Evolutionary conservation across 352 stramenopile genomes (phyloP).

Genomic region (Phytophthora ohioensis): DNA sequence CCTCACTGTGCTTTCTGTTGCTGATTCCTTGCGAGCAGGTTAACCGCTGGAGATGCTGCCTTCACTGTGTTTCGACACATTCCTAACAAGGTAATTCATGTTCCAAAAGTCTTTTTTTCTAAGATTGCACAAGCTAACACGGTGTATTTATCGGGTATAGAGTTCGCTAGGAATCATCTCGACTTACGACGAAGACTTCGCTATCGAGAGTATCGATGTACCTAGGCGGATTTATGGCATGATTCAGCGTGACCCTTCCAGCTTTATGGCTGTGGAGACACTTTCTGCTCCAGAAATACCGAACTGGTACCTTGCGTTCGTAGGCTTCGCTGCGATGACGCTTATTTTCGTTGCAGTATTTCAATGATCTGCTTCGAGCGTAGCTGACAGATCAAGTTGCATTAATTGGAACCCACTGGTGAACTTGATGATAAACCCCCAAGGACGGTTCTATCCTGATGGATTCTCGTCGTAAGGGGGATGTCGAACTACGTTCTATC

Average conservation of each 20-base stretch:
- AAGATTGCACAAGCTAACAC: no score
- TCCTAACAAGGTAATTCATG: slow-evolving; percentile 64
- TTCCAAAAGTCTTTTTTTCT: no score
- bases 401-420: no score
- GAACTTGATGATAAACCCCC: no score
- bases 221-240: slow-evolving; percentile 69
- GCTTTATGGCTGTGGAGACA: slow-evolving; percentile 81
- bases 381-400: no score
- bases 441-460: no score
- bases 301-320: slow-evolving; percentile 69
- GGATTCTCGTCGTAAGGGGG: no score
- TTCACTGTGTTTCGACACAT: slow-evolving; percentile 87
- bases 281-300: slow-evolving; percentile 80
- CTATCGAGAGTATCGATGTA: slow-evolving; percentile 61
- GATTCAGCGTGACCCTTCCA: slow-evolving; percentile 82
- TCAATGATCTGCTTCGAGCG: not conserved
- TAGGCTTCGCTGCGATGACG: slow-evolving; percentile 76
- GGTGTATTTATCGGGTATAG: slow-evolving; percentile 1
- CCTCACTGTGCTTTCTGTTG: not conserved
- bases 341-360: slow-evolving; percentile 79
- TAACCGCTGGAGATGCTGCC: slow-evolving; percentile 55
- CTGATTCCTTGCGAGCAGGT: slow-evolving; percentile 33
- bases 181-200: slow-evolving; percentile 51
- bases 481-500: no score
- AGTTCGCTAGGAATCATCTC: slow-evolving; percentile 59